phyloP scores from a whole-genome alignment of 331 rosid species.

The Malus hybrid region DNA sequence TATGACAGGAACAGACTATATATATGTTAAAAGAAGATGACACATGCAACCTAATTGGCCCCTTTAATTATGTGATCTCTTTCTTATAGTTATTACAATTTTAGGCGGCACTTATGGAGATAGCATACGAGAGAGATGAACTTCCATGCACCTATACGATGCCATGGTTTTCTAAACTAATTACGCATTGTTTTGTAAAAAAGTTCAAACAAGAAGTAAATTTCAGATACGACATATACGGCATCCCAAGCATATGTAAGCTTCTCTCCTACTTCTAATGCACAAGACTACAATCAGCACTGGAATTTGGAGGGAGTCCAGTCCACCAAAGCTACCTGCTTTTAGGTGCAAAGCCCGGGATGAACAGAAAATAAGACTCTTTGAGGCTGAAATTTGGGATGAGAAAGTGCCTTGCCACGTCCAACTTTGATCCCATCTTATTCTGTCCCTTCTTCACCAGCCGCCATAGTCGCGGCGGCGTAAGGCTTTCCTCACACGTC shows the following conservation, averaged over 20 bases:
- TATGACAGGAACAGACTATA: slow-evolving; percentile 15
- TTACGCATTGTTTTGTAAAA: too few relatives aligned
- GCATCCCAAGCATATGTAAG: not conserved
- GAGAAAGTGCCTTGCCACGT: slow-evolving; percentile 20
- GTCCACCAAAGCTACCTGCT: slow-evolving; percentile 29
- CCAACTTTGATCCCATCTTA: slow-evolving; percentile 30
- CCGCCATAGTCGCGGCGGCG: slow-evolving; percentile 32
- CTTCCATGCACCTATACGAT: too few relatives aligned
- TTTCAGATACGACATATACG: not conserved
- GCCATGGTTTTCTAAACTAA: too few relatives aligned
- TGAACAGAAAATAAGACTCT: slow-evolving; percentile 40
- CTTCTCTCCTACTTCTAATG: not conserved
- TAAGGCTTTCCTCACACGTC: slow-evolving; percentile 29
- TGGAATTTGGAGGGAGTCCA: slow-evolving; percentile 19
- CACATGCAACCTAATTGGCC: slow-evolving; percentile 4
- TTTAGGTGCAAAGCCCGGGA: slow-evolving; percentile 47
- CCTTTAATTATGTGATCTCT: not conserved
- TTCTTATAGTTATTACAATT: slow-evolving; percentile 14
- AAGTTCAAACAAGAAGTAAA: too few relatives aligned
- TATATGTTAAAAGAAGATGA: slow-evolving; percentile 18
- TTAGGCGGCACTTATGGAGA: not conserved
- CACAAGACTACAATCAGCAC: slow-evolving; percentile 13
- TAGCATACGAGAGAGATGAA: not conserved
- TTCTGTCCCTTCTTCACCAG: slow-evolving; percentile 38
- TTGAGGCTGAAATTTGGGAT: slow-evolving; percentile 47